phyloP scores from a whole-genome alignment of 192 early-diverging fungal genomes.

The Linnemannia exigua region DNA sequence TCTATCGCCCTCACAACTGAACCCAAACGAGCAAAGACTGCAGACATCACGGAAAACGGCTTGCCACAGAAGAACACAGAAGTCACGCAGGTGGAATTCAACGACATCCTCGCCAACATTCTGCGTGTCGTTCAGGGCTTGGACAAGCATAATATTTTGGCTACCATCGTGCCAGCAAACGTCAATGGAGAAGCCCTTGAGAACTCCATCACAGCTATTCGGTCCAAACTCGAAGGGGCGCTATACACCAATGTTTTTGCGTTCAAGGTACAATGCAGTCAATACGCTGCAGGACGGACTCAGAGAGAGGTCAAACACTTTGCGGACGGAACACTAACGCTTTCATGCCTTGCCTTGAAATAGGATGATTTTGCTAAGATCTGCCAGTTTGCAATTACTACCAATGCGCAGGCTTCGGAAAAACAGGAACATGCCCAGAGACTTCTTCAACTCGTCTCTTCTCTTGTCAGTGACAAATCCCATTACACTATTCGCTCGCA shows the following conservation, averaged over 20 bases:
- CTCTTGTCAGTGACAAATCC: constrained; percentile 40
- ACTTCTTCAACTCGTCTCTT: constrained; percentile 35
- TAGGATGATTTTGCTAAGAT: constrained; percentile 44
- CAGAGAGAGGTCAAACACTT: not conserved
- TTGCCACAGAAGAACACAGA: constrained; percentile 28
- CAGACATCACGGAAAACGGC: constrained; percentile 23
- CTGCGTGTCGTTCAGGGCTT: constrained; percentile 28
- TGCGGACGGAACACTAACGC: not conserved
- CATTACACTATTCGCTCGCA: constrained; percentile 55
- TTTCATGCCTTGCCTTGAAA: not conserved
- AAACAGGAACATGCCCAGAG: constrained; percentile 29
- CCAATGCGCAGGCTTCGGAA: not conserved
- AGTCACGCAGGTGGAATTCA: constrained; percentile 44
- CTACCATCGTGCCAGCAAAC: not conserved
- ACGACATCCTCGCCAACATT: constrained; percentile 30
- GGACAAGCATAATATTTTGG: constrained; percentile 29
- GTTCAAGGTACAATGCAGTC: constrained; percentile 31
- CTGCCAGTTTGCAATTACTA: constrained; percentile 20
- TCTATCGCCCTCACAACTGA: constrained; percentile 28
- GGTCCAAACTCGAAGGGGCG: constrained; percentile 28
- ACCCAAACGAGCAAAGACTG: constrained; percentile 39
- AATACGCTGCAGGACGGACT: not conserved
- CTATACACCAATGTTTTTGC: constrained; percentile 27
- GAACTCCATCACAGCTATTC: constrained; percentile 12
- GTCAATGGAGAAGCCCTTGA: constrained; percentile 31